Evolutionary conservation across 2,329 filamentous ascomycete genomes (phyloP), one percentile per base, ranked within the genome.

Genomic region (Sarocladiaceae sp.): DNA sequence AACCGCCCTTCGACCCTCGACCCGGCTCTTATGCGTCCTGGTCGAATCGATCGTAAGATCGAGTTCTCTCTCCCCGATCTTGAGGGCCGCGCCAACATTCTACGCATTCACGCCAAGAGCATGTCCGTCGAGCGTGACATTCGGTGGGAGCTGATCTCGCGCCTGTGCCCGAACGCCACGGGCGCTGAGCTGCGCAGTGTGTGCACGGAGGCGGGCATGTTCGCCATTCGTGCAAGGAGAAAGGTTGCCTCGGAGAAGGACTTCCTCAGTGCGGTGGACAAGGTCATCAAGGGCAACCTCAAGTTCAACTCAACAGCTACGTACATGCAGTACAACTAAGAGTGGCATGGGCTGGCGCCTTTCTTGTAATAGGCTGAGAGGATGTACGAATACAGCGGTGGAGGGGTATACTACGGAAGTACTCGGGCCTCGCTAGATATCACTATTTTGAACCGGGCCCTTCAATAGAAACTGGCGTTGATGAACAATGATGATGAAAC

Each of bases 61-160:
- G 93, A 98, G 68, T 98, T 98, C 73, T 91, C 89, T 1, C 78
- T 98, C 19, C 93, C 93, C 19, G 93, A 98, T 64, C 88, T 97
- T 55, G 93, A 98, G 66, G 93, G 93, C 43, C 85, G 93, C 53
- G 93, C 93, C 60, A 97, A 96, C 69, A 97, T 98, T 60, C 79
- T 98, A 34, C 86, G 93, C 42, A 98, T 98, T 58, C 93, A 97
- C 72, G 93, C 93, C 58, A 98, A 97, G 84, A 95, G 88, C 63
- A 98, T 98, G 93, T 96, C 89, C 15, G 93, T 98, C 29, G 93
- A 98, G 78, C 82, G 93, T 44, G 93, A 98, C 61, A 98, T 98
- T 59, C 82, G 93, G 68, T 98, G 93, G 93, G 93, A 98, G 72
- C 78, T 98, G 53, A 97, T 98, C 61, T 96, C 90, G 16, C 84